Conservation (phyloP, 1,284 basidiomycete genomes). For the Fomitopsis pinicola region DNA sequence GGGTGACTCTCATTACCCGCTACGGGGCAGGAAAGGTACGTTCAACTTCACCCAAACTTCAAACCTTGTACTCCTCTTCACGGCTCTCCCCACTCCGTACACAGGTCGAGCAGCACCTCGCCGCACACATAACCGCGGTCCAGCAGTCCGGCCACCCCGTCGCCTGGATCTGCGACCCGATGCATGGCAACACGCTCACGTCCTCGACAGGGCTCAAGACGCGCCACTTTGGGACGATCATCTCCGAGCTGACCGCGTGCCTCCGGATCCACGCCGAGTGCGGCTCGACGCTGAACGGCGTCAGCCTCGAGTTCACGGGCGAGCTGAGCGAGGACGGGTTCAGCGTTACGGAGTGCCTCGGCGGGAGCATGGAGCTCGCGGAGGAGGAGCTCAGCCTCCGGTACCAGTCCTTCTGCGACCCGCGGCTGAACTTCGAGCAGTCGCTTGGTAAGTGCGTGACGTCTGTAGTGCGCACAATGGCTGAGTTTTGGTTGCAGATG, state of each 20-base stretch:
- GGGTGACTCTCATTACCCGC: constrained; percentile 88
- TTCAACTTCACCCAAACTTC: not conserved
- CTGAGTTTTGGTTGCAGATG: constrained; percentile 38
- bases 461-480: not conserved
- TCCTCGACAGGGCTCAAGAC: constrained; percentile 81
- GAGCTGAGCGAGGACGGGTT: constrained; percentile 92
- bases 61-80: not conserved
- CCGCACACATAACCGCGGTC: constrained; percentile 83
- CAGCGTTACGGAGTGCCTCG: constrained; percentile 84
- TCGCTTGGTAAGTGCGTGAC: constrained; percentile 55
- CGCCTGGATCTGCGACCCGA: constrained; percentile 94
- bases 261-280: constrained; percentile 76
- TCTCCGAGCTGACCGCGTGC: constrained; percentile 81
- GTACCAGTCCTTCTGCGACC: constrained; percentile 85
- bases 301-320: constrained; percentile 95
- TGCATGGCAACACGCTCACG: constrained; percentile 92
- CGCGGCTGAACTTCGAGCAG: constrained; percentile 79
- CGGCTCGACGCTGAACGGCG: constrained; percentile 82
- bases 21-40: constrained; percentile 85
- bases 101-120: constrained; percentile 74
- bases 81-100: not conserved
- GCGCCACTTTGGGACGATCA: constrained; percentile 87
- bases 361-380: constrained; percentile 76
- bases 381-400: constrained; percentile 71
- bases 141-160: constrained; percentile 81